These are phyloP conservation scores for Fraxinus excelsior DNA, from an alignment of 257 asterid genomes.

Conservation along the genomic window DNA sequence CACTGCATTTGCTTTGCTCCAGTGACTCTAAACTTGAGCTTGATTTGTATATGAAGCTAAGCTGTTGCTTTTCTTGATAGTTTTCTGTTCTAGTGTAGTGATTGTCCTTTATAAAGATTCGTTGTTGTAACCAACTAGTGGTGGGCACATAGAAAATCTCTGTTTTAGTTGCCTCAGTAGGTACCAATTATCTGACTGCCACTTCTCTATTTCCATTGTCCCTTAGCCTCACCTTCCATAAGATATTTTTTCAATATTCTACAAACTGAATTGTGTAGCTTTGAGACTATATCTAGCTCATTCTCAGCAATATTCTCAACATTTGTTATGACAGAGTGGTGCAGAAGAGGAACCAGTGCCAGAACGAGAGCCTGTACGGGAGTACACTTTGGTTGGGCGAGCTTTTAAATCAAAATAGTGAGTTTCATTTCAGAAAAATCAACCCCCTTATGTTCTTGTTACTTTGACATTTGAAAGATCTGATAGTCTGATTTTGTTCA, in stretches of 20 bases:
- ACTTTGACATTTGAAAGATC: no score
- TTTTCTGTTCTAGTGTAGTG: background rate
- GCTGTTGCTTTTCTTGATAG: background rate
- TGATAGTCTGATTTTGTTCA: background rate
- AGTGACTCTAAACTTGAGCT: background rate
- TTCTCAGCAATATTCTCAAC: background rate
- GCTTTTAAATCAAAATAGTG: conserved; percentile 48
- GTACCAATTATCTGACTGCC: background rate
- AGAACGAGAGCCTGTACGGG: conserved; percentile 34
- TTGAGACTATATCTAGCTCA: background rate
- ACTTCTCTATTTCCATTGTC: background rate
- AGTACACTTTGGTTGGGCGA: conserved; percentile 41
- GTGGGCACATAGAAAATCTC: background rate
- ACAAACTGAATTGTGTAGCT: background rate
- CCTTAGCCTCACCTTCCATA: background rate
- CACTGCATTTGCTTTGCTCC: background rate
- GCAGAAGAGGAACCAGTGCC: conserved; percentile 39
- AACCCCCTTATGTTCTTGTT: background rate
- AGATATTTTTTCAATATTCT: background rate
- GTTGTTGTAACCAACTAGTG: background rate
- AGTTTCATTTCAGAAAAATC: conserved; percentile 19
- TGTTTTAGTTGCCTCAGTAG: no score
- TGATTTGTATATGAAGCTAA: background rate
- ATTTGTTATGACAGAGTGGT: conserved; percentile 30
- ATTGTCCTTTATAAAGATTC: background rate